Conservation (phyloP, 768 basidiomycete genomes). For the Naganishia vaughanmartiniae region DNA sequence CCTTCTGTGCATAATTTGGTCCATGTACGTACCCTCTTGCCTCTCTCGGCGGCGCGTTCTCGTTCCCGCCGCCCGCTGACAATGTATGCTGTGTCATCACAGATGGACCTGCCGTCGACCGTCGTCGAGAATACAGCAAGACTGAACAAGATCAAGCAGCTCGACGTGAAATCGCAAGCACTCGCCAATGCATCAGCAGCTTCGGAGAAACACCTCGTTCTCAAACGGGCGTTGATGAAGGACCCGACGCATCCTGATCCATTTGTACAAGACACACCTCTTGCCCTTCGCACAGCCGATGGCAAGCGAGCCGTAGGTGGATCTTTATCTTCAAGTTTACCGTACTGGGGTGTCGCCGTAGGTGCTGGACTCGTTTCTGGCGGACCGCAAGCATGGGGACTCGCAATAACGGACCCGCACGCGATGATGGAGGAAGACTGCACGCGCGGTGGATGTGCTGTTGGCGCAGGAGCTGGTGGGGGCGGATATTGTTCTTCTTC, state of each 20-base stretch:
- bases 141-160: conserved; percentile 1
- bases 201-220: conserved; percentile 1
- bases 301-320: background rate
- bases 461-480: conserved; percentile 20
- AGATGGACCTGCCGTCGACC: background rate
- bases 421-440: background rate
- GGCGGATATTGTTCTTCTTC: conserved; percentile 12
- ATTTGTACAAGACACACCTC: conserved; percentile 11
- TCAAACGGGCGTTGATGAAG: conserved; percentile 12
- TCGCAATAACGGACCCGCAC: conserved; percentile 22
- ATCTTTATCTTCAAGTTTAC: background rate
- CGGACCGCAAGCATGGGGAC: conserved; percentile 25
- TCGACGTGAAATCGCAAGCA: background rate
- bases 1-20: conserved; percentile 28
- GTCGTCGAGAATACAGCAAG: background rate
- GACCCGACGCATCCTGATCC: conserved; percentile 20
- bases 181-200: background rate
- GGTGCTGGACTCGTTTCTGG: conserved; percentile 16
- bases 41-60: background rate
- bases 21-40: background rate
- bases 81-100: background rate
- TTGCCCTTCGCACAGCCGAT: background rate
- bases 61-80: background rate
- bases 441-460: conserved; percentile 23
- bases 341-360: conserved; percentile 26